phyloP scores from a whole-genome alignment of 306 rosid genomes.

The Cicer yamashitae region DNA sequence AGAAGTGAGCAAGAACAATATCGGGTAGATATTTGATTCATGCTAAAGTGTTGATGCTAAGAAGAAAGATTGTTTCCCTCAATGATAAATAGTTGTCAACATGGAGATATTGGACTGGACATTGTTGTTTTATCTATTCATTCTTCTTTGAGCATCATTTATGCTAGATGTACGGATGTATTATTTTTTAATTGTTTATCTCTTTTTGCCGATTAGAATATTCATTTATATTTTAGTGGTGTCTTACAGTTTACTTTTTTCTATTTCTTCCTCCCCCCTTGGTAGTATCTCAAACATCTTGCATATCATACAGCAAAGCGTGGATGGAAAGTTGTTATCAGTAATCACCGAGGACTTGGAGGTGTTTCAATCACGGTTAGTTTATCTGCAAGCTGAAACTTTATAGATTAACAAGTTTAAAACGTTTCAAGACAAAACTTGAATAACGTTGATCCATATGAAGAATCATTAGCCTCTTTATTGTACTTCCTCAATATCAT shows the following conservation, averaged over 20 bases:
- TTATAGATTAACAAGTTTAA: slow-evolving; percentile 25
- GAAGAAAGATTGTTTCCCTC: neutral
- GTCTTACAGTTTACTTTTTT: slow-evolving; percentile 30
- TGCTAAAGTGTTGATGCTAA: neutral
- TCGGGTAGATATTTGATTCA: slow-evolving; percentile 29
- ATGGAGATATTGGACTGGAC: slow-evolving; percentile 15
- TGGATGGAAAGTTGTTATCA: slow-evolving; percentile 85
- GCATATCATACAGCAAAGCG: slow-evolving; percentile 75
- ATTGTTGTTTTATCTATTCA: neutral
- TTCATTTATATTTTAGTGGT: slow-evolving; percentile 36
- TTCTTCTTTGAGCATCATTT: slow-evolving; percentile 6
- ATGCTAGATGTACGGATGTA: slow-evolving; percentile 20
- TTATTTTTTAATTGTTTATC: neutral
- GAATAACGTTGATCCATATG: slow-evolving; percentile 8
- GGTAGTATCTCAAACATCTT: slow-evolving; percentile 94
- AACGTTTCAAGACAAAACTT: slow-evolving; percentile 24
- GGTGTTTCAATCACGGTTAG: slow-evolving; percentile 96
- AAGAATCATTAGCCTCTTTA: slow-evolving; percentile 28
- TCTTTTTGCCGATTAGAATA: slow-evolving; percentile 17
- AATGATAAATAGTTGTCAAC: neutral
- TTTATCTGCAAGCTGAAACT: slow-evolving; percentile 39
- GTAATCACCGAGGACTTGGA: slow-evolving; percentile 95
- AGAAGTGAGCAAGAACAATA: slow-evolving; percentile 1
- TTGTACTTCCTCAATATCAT: neutral
- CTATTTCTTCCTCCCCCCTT: slow-evolving; percentile 20